Conservation (phyloP, 345 rosid species). For the Citrus maxima region DNA sequence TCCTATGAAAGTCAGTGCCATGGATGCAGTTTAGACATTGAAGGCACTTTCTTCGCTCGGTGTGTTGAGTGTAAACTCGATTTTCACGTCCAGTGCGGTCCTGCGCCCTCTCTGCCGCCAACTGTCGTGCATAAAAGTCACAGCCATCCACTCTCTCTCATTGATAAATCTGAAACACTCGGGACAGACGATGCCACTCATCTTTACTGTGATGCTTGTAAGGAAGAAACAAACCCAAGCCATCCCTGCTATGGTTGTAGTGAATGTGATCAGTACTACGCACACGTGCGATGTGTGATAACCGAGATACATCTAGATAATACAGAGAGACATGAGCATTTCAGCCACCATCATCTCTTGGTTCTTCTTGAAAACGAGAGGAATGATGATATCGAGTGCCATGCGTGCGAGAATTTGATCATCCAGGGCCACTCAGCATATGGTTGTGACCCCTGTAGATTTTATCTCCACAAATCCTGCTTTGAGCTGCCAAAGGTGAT, state of each 20-base stretch:
- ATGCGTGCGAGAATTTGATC: background rate
- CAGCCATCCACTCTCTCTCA: background rate
- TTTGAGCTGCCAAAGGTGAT: background rate
- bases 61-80: background rate
- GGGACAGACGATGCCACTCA: background rate
- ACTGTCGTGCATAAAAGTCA: background rate
- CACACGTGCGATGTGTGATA: background rate
- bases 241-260: background rate
- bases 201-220: background rate
- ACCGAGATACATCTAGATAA: background rate
- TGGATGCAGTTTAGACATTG: background rate
- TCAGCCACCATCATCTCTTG: background rate
- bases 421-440: background rate
- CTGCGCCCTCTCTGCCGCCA: background rate
- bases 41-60: background rate
- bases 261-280: background rate
- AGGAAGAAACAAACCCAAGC: background rate
- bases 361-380: background rate
- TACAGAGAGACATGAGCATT: background rate
- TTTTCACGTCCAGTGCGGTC: background rate
- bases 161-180: background rate
- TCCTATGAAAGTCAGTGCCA: background rate
- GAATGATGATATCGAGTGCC: background rate
- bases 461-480: background rate
- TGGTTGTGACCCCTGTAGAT: background rate